These are phyloP conservation scores for Buddleja alternifolia DNA, from an alignment of 257 asterid genomes.

Conservation along the genomic window DNA sequence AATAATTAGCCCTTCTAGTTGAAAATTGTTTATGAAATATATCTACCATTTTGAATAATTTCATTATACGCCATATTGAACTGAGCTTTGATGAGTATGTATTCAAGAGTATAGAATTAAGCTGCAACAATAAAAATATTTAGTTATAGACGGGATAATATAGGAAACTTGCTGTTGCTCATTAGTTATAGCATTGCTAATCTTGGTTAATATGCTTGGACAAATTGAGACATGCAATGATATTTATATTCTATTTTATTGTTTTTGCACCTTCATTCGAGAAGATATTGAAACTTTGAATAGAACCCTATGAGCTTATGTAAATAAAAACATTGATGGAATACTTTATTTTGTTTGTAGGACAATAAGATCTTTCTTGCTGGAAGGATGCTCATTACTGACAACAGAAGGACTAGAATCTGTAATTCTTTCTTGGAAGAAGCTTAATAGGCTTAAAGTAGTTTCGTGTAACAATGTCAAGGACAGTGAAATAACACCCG, in stretches of 20 bases:
- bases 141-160: not conserved
- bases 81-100: not conserved
- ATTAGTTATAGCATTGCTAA: conserved; percentile 1
- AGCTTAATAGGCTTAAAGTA: conserved; percentile 76
- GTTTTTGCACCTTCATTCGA: not conserved
- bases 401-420: conserved; percentile 83
- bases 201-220: conserved; percentile 1
- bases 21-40: not conserved
- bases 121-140: not conserved
- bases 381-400: conserved; percentile 88
- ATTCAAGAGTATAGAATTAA: not conserved
- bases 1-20: not conserved
- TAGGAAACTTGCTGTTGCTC: not conserved
- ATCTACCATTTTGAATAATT: not conserved
- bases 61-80: not conserved
- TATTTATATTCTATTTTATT: not conserved
- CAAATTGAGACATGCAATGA: not conserved
- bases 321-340: conserved; percentile 14
- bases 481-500: conserved; percentile 87
- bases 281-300: not conserved
- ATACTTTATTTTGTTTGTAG: conserved; percentile 45
- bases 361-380: conserved; percentile 65
- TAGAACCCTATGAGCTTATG: not conserved
- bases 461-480: conserved; percentile 79
- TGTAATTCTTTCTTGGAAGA: conserved; percentile 80